Percentiles rank a stretch among this genome's conserved stretches.
Evolutionary conservation across 306 rosid species (phyloP).

Genomic region (Malus domestica): DNA sequence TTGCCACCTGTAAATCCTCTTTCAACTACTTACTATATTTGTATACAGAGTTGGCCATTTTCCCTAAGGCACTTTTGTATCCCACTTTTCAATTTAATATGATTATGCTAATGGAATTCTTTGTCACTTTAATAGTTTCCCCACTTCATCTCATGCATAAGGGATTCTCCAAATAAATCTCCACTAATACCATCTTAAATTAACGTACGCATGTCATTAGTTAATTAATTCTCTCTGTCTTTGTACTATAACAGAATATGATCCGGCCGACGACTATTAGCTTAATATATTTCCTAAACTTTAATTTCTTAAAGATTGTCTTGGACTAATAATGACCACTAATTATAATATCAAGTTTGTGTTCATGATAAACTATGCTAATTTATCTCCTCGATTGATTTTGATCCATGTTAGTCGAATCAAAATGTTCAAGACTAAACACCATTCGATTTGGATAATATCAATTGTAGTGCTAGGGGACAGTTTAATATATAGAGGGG

Average conservation of each 20-base stretch:
- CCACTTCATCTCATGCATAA: conserved; percentile 26
- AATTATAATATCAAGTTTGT: neutral
- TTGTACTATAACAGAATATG: conserved; percentile 3
- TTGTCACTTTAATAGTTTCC: conserved; percentile 27
- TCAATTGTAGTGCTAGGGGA: neutral
- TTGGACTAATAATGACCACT: neutral
- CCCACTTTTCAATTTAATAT: conserved; percentile 48
- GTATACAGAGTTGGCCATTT: conserved; percentile 22
- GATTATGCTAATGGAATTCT: conserved; percentile 42
- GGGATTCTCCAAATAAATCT: neutral
- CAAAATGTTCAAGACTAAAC: too few species aligned
- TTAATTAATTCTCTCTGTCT: neutral
- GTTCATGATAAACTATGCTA: neutral
- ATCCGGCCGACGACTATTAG: conserved; percentile 21
- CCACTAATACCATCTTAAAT: conserved; percentile 10
- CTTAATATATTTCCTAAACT: neutral
- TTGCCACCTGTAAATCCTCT: conserved; percentile 30
- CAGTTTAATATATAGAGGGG: too few species aligned
- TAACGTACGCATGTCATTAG: neutral
- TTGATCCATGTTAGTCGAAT: neutral
- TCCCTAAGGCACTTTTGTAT: conserved; percentile 29
- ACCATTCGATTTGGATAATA: neutral
- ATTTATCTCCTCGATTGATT: neutral
- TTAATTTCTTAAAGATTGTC: neutral
- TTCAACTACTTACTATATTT: conserved; percentile 11